Evolutionary conservation across 225 moss, liverwort and hornwort genomes (phyloP), one percentile per base, ranked within the genome.

Genomic region (Physcomitrellopsis africana): DNA sequence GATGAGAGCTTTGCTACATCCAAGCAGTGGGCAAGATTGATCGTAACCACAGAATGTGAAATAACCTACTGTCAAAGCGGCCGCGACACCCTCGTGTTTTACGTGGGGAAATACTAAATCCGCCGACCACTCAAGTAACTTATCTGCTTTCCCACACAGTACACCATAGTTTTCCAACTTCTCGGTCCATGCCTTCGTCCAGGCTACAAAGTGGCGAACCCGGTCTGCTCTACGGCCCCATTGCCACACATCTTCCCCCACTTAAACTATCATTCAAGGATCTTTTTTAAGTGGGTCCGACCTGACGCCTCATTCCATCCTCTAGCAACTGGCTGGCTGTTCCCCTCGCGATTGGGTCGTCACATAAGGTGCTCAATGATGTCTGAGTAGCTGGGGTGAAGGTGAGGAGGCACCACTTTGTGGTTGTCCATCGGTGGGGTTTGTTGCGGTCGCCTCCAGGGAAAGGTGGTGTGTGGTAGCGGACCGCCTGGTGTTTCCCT

Each of bases 131-230:
- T 70, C 79, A 75, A 37, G 60, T 10, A 53, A 16, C n/a, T n/a
- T 55, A 70, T 72, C 23, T 56, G 60, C 49, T 67, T 66, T 60
- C 81, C 60, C 74, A 65, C 67, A 57, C 81, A 11, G n/a, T 54
- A 70, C 81, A 74, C 70, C 68, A 72, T 37, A 65, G 70, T 74
- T 75, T 75, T 66, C 79, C 51, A 41, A 11, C 44, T 42, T 42
- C 73, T 29, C 46, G 32, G 45, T 64, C 77, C 78, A 78, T 77
- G 75, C 32, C 32, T 4, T 37, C 32, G 32, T 5, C 32, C 1
- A 37, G 32, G 32, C 32, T 37, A 37, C 32, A 77, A 84, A 84
- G 12, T 20, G 24, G 62, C 23, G 62, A 15, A 20, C 75, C 55
- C 56, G 46, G 58, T 56, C 4, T 11, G 20, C 51, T 53, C 64